Conservation (phyloP, 73 alveolate species). For the Paramecium pentaurelia region DNA sequence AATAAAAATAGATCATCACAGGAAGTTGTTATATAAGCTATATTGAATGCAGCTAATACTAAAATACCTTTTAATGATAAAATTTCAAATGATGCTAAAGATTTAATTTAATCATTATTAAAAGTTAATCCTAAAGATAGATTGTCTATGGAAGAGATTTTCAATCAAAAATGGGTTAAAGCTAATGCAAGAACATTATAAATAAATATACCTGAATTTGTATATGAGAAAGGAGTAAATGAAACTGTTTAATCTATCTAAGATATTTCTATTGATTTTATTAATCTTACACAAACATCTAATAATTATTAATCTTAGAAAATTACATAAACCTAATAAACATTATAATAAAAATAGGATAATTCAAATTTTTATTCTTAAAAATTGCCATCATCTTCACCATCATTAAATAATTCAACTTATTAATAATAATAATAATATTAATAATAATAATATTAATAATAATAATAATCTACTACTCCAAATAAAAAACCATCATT, state of each 20-base stretch:
- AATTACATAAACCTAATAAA: neutral
- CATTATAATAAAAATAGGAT: neutral
- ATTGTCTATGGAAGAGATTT: slow-evolving; percentile 66
- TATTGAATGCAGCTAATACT: slow-evolving; percentile 43
- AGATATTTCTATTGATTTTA: neutral
- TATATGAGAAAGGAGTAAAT: slow-evolving; percentile 31
- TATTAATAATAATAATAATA: neutral
- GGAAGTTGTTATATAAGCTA: slow-evolving; percentile 62
- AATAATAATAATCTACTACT: neutral
- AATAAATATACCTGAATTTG: neutral
- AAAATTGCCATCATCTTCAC: neutral
- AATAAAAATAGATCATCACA: slow-evolving; percentile 17
- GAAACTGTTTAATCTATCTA: slow-evolving; percentile 32
- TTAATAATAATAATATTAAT: neutral
- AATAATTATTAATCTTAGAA: neutral
- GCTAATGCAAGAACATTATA: neutral
- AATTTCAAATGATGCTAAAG: slow-evolving; percentile 69
- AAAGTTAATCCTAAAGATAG: slow-evolving; percentile 67
- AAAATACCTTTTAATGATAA: slow-evolving; percentile 11
- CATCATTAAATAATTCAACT: neutral
- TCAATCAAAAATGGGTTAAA: slow-evolving; percentile 77
- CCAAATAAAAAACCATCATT: neutral
- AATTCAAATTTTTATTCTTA: neutral
- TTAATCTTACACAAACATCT: neutral
- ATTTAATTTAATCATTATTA: slow-evolving; percentile 56